phyloP scores from a whole-genome alignment of 495 filamentous ascomycete species.

The Cenococcum geophilum region DNA sequence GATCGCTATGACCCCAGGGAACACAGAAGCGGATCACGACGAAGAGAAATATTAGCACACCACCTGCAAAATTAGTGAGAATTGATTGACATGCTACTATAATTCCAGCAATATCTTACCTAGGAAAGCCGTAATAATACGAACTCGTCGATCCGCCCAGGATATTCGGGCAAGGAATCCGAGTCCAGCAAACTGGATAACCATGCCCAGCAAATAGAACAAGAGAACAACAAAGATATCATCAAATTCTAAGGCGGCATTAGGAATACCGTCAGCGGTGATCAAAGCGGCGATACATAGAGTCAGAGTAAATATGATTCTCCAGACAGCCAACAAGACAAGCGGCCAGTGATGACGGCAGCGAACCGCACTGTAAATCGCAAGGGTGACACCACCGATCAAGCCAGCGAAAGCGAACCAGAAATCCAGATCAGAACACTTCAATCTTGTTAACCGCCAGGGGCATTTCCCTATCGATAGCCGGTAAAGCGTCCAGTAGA shows the following conservation, averaged over 20 bases:
- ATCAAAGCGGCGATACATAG: background rate
- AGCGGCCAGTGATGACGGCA: constrained; percentile 14
- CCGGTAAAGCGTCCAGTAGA: background rate
- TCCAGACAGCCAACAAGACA: constrained; percentile 15
- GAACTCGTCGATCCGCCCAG: background rate
- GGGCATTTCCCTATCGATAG: background rate
- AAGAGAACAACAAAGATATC: background rate
- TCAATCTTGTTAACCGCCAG: background rate
- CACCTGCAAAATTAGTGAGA: background rate
- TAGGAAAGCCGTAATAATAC: background rate
- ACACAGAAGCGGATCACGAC: background rate
- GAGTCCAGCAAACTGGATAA: background rate
- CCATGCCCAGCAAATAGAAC: background rate
- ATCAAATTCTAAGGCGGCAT: background rate
- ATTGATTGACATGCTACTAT: no score
- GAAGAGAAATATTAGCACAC: background rate
- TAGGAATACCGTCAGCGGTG: background rate
- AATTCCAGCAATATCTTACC: no score
- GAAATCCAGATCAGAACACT: background rate
- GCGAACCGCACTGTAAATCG: constrained; percentile 12
- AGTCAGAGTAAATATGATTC: background rate
- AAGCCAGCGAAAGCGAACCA: background rate
- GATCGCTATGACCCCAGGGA: background rate
- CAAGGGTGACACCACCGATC: constrained; percentile 2
- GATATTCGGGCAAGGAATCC: background rate